Evolutionary conservation across 2,329 filamentous ascomycete genomes (phyloP), one percentile per base, ranked within the genome.

Genomic region (Orbilia blumenaviensis): DNA sequence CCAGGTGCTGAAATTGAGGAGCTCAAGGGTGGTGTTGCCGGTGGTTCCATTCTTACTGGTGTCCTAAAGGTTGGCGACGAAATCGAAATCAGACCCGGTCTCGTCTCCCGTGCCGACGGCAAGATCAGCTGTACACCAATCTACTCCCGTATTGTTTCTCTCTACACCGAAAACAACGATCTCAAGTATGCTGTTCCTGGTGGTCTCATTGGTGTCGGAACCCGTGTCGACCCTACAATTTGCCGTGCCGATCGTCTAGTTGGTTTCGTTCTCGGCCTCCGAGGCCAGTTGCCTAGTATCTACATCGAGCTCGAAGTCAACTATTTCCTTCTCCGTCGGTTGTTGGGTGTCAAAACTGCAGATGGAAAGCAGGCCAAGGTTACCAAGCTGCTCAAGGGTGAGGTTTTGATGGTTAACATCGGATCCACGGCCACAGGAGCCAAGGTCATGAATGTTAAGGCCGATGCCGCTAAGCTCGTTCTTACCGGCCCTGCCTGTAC

Each of bases 341-440:
- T 99, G 78, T 89, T 99, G 69, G 95, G 95, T 89, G 95, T 99
- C 81, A 94, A 96, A 86, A 97, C 95, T 52, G 93, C 94, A 78
- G 95, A 99, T 80, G 95, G 95, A 83, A 99, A 99, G 88, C 95
- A 98, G 85, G 94, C 94, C 82, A 99, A 99, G 90, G 95, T 99
- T 80, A 93, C 94, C 81, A 99, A 99, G 87, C 88, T 99, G 79
- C 87, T 93, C 71, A 99, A 98, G 90, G 97, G 97, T 85, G 95
- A 99, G 84, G 93, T 98, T 81, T 91, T 99, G 84, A 98, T 99
- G 95, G 95, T 99, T 79, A 99, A 99, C 87, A 99, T 99, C 83
- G 95, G 95, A 78, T 97, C 93, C 38, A 98, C 94, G 8, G 96
- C 95, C 52, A 97, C 94, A 12, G 95, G 95, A 84, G 95, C 95